Percentiles rank a stretch among this genome's conserved stretches.
Evolutionary conservation across 2,329 filamentous ascomycete genomes (phyloP).

Genomic region (Xylariaceae sp.): DNA sequence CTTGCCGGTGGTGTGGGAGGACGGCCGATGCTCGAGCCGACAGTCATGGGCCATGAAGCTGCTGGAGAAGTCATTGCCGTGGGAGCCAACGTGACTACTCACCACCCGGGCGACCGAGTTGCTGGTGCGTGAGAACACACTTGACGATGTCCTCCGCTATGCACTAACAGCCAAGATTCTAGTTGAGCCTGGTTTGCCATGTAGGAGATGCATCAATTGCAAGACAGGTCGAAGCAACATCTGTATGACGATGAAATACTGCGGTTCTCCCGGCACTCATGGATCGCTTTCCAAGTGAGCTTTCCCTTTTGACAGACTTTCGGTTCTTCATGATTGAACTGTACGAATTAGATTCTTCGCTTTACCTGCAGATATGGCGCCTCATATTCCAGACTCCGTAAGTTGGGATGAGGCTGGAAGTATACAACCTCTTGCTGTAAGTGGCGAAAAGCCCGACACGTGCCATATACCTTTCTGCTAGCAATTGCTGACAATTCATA

Average conservation of each 20-base stretch:
- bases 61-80: not conserved
- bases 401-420: not conserved
- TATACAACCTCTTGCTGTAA: not conserved
- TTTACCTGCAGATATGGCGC: not conserved
- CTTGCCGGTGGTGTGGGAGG: not conserved
- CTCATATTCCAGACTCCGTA: not conserved
- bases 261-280: not conserved
- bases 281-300: not conserved
- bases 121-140: not conserved
- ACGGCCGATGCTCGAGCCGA: not conserved
- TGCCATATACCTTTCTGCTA: not conserved
- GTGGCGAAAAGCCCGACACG: not conserved
- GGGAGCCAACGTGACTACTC: not conserved
- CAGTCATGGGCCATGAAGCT: not conserved
- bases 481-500: not conserved
- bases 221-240: not conserved
- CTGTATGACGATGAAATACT: not conserved
- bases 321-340: not conserved
- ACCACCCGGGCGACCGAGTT: not conserved
- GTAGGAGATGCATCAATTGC: not conserved
- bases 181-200: not conserved
- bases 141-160: not conserved
- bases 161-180: too few relatives aligned
- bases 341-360: not conserved
- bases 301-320: not conserved